Base-by-base conservation (phyloP, 352 stramenopile species). In the Phytophthora pisi region DNA sequence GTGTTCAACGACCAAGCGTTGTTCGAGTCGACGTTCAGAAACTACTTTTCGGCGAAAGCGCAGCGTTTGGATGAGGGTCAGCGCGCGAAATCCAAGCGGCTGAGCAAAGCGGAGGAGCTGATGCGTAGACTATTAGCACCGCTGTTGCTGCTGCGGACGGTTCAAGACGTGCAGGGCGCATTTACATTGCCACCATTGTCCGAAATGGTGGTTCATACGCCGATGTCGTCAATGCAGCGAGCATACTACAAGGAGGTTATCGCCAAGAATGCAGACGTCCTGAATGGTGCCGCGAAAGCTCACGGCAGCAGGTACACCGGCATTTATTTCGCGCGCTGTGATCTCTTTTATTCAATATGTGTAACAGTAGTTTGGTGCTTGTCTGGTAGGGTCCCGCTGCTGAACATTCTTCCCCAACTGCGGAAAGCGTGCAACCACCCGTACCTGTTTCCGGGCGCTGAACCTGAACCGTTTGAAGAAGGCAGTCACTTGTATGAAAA, bases 351-450 rank as follows among this genome's bases (percentile, higher is more conserved):
- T 53, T 20, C 26, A 15, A 40, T 31, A 31, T 8, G 6, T 52
- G 28, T 74, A 30, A 72, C 52, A 6, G 13, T 61, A n/a, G 1
- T 43, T 54, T 6, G 52, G 15, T 36, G 28, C 57, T 7, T 46
- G 26, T 16, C 34, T 53, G 56, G 18, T 55, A 90, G 82, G 53
- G 60, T 92, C 30, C 79, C 88, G 52, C 80, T 99, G 54, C 98
- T 98, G 50, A 99, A 99, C 75, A 91, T 99, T 64, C 86, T 98
- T 16, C 99, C 99, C 66, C 93, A 99, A 61, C 67, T 94, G 7
- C 77, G 84, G 8, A 94, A 94, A 63, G 82, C 77, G 1, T 93
- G 84, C 60, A 92, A 92, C 45, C 86, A 94, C 51, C 86, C 86
- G 40, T 99, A 99, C 73, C 64, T 99, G 54, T 96, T 99, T 26